Evolutionary conservation across 192 early-diverging fungal genomes (phyloP).

Genomic region (Coemansia sp.): DNA sequence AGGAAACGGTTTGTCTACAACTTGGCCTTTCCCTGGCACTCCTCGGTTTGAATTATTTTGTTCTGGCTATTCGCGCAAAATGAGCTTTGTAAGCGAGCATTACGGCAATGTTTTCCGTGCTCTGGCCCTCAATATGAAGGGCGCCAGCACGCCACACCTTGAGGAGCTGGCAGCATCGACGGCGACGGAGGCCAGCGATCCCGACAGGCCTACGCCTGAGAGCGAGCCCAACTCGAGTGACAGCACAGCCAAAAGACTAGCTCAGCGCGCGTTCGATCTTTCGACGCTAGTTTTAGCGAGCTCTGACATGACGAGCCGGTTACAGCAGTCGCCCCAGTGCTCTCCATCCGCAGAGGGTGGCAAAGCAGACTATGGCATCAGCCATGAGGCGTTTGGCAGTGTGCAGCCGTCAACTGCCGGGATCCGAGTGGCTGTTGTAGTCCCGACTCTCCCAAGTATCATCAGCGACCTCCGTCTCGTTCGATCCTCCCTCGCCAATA

Average conservation of each 20-base stretch:
- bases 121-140: slow-evolving; percentile 6
- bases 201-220: not conserved
- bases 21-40: not conserved
- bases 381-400: not conserved
- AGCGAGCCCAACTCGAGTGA: not conserved
- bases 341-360: not conserved
- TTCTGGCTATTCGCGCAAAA: slow-evolving; percentile 2
- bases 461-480: slow-evolving; percentile 24
- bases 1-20: not conserved
- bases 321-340: not conserved
- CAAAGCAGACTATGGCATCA: not conserved
- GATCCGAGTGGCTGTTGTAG: not conserved
- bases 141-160: not conserved
- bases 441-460: slow-evolving; percentile 16
- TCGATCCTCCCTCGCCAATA: not conserved
- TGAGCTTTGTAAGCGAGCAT: slow-evolving; percentile 53
- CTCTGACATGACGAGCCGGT: not conserved
- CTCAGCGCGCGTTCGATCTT: slow-evolving; percentile 33
- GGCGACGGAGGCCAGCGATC: not conserved
- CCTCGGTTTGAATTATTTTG: not conserved
- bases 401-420: not conserved
- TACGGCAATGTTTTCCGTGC: slow-evolving; percentile 33
- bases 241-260: slow-evolving; percentile 5
- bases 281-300: slow-evolving; percentile 22
- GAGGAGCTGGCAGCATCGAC: not conserved